Percentiles rank a stretch among this genome's conserved stretches.
Conservation (phyloP, 73 alveolate species). For the Paramecium octaurelia region DNA sequence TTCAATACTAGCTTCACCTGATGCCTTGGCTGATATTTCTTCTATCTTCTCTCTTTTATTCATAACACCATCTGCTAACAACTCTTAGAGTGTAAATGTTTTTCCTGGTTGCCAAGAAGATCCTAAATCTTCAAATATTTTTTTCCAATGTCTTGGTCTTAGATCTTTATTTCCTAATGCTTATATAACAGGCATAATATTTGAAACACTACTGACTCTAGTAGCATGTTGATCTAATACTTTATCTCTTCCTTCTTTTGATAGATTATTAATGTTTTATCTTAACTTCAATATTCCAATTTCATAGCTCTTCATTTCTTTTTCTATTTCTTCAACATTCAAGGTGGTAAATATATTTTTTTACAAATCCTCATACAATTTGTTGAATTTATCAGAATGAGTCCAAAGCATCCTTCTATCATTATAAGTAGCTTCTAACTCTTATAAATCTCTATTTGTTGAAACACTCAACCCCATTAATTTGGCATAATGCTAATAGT, state of each 20-base stretch:
- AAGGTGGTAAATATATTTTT: constrained; percentile 45
- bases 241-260: constrained; percentile 59
- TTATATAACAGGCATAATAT: constrained; percentile 62
- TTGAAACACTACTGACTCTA: constrained; percentile 62
- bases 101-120: constrained; percentile 70
- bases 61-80: constrained; percentile 77
- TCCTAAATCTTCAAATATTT: constrained; percentile 72
- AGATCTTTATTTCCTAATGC: constrained; percentile 85
- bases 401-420: constrained; percentile 60
- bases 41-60: constrained; percentile 90
- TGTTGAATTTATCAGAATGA: constrained; percentile 50
- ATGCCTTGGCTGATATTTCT: constrained; percentile 95
- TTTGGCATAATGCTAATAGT: constrained; percentile 32
- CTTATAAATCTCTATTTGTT: constrained; percentile 52
- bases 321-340: constrained; percentile 59
- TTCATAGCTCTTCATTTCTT: constrained; percentile 63
- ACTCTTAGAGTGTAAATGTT: constrained; percentile 75
- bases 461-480: constrained; percentile 45
- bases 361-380: constrained; percentile 42
- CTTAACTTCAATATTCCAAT: constrained; percentile 35
- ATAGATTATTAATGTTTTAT: constrained; percentile 55
- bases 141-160: constrained; percentile 81
- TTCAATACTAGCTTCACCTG: constrained; percentile 96
- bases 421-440: constrained; percentile 55
- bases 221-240: constrained; percentile 50